A percentile compares a stretch with the other conserved stretches of the same genome.
Conservation (phyloP, 176 grass and related monocot species). For the Cenchrus americanus region DNA sequence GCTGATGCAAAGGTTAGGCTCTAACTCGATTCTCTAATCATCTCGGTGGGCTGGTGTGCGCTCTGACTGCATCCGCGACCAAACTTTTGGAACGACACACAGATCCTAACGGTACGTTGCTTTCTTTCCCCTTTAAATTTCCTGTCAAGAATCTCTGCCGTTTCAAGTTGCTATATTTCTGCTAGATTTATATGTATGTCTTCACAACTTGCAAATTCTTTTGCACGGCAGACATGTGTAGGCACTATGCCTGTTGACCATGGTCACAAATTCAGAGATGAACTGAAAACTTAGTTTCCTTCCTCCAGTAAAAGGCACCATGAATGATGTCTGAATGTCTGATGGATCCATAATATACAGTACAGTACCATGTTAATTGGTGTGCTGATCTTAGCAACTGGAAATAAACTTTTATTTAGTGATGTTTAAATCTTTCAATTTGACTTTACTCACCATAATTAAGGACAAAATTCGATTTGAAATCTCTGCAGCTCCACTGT, state of each 20-base stretch:
- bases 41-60: slow-evolving; percentile 16
- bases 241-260: neutral
- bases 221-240: neutral
- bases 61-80: slow-evolving; percentile 16
- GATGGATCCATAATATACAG: neutral
- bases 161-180: neutral
- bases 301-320: neutral
- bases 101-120: slow-evolving; percentile 82
- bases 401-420: neutral
- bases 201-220: neutral
- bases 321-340: too few species aligned
- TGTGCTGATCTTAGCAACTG: neutral
- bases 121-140: slow-evolving; percentile 2
- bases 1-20: slow-evolving; percentile 7
- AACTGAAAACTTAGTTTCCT: neutral
- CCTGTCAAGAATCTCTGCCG: neutral
- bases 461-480: too few species aligned
- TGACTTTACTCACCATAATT: neutral
- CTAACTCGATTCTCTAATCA: slow-evolving; percentile 36
- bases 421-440: neutral
- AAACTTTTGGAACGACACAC: slow-evolving; percentile 20
- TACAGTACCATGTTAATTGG: neutral
- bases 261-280: neutral
- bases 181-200: neutral
- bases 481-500: slow-evolving; percentile 58